Conservation (phyloP, 768 basidiomycete genomes). For the Phylloporus sp. region DNA sequence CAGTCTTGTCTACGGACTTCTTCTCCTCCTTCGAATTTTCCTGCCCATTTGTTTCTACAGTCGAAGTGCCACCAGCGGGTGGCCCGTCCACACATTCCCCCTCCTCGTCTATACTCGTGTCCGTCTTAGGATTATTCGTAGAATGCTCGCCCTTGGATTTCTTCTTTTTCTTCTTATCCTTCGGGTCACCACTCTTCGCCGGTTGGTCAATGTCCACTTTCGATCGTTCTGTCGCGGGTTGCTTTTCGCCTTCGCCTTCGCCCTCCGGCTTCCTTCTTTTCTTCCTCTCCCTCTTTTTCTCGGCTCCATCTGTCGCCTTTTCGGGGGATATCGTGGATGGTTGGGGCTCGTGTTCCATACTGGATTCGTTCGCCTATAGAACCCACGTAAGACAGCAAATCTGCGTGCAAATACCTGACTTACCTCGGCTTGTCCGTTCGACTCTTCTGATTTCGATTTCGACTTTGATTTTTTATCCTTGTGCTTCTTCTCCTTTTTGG, state of each 20-base stretch:
- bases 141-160: conserved; percentile 11
- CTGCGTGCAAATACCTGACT: conserved; percentile 2
- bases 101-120: neutral
- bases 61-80: neutral
- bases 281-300: conserved; percentile 18
- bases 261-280: conserved; percentile 5
- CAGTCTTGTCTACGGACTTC: conserved; percentile 9
- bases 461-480: conserved; percentile 16
- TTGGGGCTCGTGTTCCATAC: neutral
- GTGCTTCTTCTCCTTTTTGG: conserved; percentile 21
- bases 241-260: conserved; percentile 1
- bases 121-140: neutral
- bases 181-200: conserved; percentile 1
- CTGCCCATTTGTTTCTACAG: neutral
- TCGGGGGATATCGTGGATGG: neutral
- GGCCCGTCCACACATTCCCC: neutral
- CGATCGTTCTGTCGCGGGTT: neutral
- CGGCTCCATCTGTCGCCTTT: neutral
- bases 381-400: conserved; percentile 1
- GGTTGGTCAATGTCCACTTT: neutral
- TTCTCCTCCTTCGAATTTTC: conserved; percentile 11
- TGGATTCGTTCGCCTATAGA: conserved; percentile 3
- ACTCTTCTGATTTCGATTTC: conserved; percentile 9
- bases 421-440: conserved; percentile 9
- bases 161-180: conserved; percentile 19